Evolutionary conservation across 2,329 filamentous ascomycete genomes (phyloP), one percentile per base, ranked within the genome.

Genomic region (Colletotrichum lini): DNA sequence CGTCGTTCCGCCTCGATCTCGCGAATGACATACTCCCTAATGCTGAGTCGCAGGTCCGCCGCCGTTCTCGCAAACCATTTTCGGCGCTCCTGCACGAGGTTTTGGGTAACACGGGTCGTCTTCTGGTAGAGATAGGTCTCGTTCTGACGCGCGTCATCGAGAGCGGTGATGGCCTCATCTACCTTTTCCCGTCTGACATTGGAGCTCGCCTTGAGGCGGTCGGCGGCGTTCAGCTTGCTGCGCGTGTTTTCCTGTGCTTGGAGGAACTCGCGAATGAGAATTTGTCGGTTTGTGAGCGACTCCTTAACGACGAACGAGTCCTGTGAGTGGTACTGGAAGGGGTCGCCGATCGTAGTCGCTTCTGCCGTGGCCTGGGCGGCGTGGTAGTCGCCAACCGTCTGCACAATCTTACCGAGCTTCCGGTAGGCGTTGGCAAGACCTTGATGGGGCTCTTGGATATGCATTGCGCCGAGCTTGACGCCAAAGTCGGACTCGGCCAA

Each of bases 291-390:
- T 4, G 96, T 99, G 73, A 99, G 88, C 13, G 95, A 98, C 80
- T 99, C 96, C 82, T 99, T 99, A 75, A 98, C 96, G 76, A 98
- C 97, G 79, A 98, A 97, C 54, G 96, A 94, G 81, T 99, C 96
- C 68, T 94, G 92, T 54, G 95, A 98, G 83, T 98, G 95, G 79
- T 98, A 98, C 77, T 95, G 93, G 73, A 99, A 91, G 13, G 96
- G 94, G 77, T 99, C 96, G 56, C 94, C 95, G 61, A 99, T 88
- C 1, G 96, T 98, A 10, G 96, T 97, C 10, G 96, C 96, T 84
- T 99, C 96, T 18, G 95, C 95, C 2, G 96, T 99, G 50, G 95
- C 96, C 84, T 99, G 96, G 1, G 96, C 96, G 18, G 96, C 95
- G 81, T 98, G 96, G 78, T 92, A 98, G 83, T 99, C 96, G 73